phyloP scores from a whole-genome alignment of 2,329 filamentous ascomycete genomes.

The Coniochaeta hoffmannii region DNA sequence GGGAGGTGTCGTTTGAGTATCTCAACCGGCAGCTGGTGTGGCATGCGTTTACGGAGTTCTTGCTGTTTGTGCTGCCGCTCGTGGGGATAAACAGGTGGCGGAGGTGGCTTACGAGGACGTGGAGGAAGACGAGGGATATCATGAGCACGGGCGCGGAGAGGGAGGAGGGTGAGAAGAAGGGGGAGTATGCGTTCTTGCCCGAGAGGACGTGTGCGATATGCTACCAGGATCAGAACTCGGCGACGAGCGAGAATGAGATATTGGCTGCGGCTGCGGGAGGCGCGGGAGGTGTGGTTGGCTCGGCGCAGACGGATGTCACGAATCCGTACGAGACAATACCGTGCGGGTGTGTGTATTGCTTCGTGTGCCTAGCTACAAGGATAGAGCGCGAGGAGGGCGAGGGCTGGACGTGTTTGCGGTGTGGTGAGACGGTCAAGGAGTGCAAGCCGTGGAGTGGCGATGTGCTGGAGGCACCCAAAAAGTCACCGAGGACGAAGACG shows the following conservation, averaged over 20 bases:
- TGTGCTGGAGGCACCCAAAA: constrained; percentile 55
- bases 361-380: constrained; percentile 84
- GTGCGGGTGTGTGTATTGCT: constrained; percentile 92
- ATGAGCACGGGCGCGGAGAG: constrained; percentile 38
- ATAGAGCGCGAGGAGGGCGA: constrained; percentile 91
- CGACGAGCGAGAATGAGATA: constrained; percentile 67
- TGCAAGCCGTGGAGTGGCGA: constrained; percentile 91
- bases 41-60: constrained; percentile 99
- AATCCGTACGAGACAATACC: constrained; percentile 91
- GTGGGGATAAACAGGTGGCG: constrained; percentile 92
- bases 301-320: constrained; percentile 85
- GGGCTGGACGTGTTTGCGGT: constrained; percentile 86
- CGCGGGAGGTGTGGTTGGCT: constrained; percentile 73
- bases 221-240: constrained; percentile 84
- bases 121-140: constrained; percentile 69
- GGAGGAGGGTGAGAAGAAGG: constrained; percentile 41
- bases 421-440: constrained; percentile 73
- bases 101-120: constrained; percentile 78
- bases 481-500: constrained; percentile 39
- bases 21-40: constrained; percentile 95
- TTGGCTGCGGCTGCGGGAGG: constrained; percentile 58
- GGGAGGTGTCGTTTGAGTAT: constrained; percentile 96
- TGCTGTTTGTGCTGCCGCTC: constrained; percentile 95
- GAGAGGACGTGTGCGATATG: constrained; percentile 95
- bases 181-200: constrained; percentile 78